Percentiles rank a stretch among this genome's conserved stretches.
Evolutionary conservation across 257 asterid species (phyloP).

Genomic region (Solanum rostratum): DNA sequence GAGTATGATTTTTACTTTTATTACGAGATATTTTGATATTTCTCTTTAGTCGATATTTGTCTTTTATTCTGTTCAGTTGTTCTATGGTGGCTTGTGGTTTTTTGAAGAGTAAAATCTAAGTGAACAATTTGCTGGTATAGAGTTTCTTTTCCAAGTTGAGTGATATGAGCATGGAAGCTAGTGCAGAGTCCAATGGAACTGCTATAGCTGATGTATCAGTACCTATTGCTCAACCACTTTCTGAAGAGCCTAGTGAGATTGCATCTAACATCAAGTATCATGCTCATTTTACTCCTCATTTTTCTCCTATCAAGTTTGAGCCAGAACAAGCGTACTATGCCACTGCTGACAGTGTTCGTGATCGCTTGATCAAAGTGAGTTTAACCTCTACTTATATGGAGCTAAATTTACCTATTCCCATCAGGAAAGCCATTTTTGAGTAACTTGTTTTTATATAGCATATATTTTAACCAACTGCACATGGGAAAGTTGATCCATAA

Average conservation of each 20-base stretch:
- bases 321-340: conserved; percentile 92
- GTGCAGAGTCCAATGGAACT: conserved; percentile 19
- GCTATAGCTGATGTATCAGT: conserved; percentile 20
- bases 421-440: no score
- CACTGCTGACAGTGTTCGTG: conserved; percentile 93
- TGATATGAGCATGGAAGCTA: conserved; percentile 32
- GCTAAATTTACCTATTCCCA: background rate
- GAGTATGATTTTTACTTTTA: background rate
- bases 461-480: no score
- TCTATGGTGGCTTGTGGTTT: background rate
- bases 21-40: background rate
- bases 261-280: conserved; percentile 90
- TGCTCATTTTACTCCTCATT: conserved; percentile 82
- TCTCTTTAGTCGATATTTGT: background rate
- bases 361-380: conserved; percentile 71
- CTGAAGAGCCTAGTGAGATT: conserved; percentile 52
- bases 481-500: background rate
- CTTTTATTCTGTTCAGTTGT: background rate
- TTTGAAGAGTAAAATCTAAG: background rate
- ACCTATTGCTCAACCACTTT: conserved; percentile 61
- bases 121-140: background rate
- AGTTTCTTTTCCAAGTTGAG: background rate
- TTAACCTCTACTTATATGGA: background rate
- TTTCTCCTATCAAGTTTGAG: conserved; percentile 84
- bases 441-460: background rate